Percentiles rank a stretch among this genome's conserved stretches.
phyloP scores from a whole-genome alignment of 2,329 filamentous ascomycete species.

The Fusarium heterosporum region DNA sequence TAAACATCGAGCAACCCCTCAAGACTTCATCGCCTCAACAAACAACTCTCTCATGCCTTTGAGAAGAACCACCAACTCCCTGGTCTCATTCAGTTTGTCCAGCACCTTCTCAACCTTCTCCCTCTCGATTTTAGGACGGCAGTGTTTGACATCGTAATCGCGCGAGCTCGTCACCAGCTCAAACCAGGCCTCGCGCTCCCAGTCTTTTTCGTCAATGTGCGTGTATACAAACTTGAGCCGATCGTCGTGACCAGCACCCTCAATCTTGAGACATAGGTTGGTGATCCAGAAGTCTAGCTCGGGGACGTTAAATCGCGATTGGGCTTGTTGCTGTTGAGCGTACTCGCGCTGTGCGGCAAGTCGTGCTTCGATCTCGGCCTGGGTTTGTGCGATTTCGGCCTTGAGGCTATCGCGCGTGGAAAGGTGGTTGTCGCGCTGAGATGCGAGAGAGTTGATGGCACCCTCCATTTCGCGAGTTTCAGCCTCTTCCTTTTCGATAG shows the following conservation, averaged over 20 bases:
- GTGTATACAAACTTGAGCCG: slow-evolving; percentile 90
- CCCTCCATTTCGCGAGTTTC: slow-evolving; percentile 81
- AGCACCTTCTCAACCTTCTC: slow-evolving; percentile 82
- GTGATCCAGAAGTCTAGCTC: slow-evolving; percentile 97
- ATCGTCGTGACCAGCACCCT: slow-evolving; percentile 87
- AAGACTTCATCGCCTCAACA: slow-evolving; percentile 71
- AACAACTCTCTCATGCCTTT: slow-evolving; percentile 88
- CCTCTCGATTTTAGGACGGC: slow-evolving; percentile 82
- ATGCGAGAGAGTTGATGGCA: slow-evolving; percentile 68
- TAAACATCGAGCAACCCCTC: slow-evolving; percentile 32
- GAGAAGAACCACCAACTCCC: slow-evolving; percentile 77
- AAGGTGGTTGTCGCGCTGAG: slow-evolving; percentile 71
- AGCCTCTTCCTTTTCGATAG: slow-evolving; percentile 78
- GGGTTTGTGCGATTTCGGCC: slow-evolving; percentile 73
- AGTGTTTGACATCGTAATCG: slow-evolving; percentile 87
- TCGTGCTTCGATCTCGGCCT: slow-evolving; percentile 75
- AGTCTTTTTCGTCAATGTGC: slow-evolving; percentile 86
- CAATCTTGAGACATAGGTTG: slow-evolving; percentile 88
- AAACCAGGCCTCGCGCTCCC: slow-evolving; percentile 92
- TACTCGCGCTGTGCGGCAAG: slow-evolving; percentile 79
- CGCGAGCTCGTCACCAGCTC: slow-evolving; percentile 84
- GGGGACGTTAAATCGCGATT: slow-evolving; percentile 88
- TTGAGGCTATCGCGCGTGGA: slow-evolving; percentile 67
- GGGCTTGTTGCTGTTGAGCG: slow-evolving; percentile 80
- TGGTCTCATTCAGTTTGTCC: slow-evolving; percentile 83